phyloP scores from a whole-genome alignment of 2,329 filamentous ascomycete species.

The Exophiala calicioides region DNA sequence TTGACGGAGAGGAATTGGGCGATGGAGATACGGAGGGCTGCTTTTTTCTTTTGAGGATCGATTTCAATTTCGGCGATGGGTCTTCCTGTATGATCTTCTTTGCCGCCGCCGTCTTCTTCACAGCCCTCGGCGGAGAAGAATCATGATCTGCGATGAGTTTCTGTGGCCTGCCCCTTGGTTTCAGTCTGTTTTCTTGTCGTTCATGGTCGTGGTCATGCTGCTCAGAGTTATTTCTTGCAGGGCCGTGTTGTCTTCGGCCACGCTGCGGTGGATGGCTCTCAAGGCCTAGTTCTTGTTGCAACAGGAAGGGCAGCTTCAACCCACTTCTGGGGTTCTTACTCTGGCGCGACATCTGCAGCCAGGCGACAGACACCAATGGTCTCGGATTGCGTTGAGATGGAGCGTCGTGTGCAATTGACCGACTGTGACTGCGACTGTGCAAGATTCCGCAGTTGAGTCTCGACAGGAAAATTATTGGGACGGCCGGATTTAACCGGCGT shows the following conservation, averaged over 20 bases:
- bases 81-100: slow-evolving; percentile 30
- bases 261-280: slow-evolving; percentile 36
- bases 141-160: slow-evolving; percentile 23
- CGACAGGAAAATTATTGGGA: slow-evolving; percentile 10
- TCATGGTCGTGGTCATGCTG: slow-evolving; percentile 67
- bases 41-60: slow-evolving; percentile 40
- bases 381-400: too few relatives aligned
- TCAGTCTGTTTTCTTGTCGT: slow-evolving; percentile 61
- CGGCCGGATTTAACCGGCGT: slow-evolving; percentile 7
- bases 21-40: slow-evolving; percentile 13
- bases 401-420: too few relatives aligned
- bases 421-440: too few relatives aligned
- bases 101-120: slow-evolving; percentile 6
- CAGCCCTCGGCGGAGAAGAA: background rate
- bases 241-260: slow-evolving; percentile 26
- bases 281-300: slow-evolving; percentile 29
- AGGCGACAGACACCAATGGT: too few relatives aligned
- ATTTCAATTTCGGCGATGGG: slow-evolving; percentile 34
- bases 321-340: slow-evolving; percentile 9
- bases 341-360: slow-evolving; percentile 18
- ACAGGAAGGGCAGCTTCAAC: slow-evolving; percentile 27
- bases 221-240: slow-evolving; percentile 57
- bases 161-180: slow-evolving; percentile 19
- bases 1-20: slow-evolving; percentile 10
- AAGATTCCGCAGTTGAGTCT: too few relatives aligned